Evolutionary conservation across 352 stramenopile genomes (phyloP).

Genomic region (Pythium aristosporum): DNA sequence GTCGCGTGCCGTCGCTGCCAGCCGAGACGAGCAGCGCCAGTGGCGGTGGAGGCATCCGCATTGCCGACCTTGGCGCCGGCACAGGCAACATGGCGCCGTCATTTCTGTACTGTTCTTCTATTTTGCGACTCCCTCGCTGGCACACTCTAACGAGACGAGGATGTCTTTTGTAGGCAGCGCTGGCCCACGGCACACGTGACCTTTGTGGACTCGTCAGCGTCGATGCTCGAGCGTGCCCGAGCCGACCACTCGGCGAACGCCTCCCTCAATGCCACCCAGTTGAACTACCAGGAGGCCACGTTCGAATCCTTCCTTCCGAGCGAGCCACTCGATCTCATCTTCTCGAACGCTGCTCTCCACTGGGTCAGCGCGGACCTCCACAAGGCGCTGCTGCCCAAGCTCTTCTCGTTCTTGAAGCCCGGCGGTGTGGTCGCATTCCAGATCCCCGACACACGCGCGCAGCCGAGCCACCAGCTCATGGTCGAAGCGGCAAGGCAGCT

Average conservation of each 20-base stretch:
- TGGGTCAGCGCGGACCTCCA: conserved; percentile 62
- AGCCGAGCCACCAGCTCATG: conserved; percentile 68
- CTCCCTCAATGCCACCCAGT: conserved; percentile 21
- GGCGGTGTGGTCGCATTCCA: conserved; percentile 71
- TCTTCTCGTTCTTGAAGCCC: conserved; percentile 65
- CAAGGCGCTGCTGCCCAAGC: conserved; percentile 37
- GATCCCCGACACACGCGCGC: conserved; percentile 61
- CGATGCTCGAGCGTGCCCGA: conserved; percentile 53
- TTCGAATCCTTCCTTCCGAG: conserved; percentile 54
- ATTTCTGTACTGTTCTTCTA: conserved; percentile 38
- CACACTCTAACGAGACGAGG: no score
- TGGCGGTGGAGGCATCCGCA: conserved; percentile 21
- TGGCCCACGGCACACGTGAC: conserved; percentile 49
- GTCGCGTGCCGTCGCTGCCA: conserved; percentile 33
- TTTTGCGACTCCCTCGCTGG: conserved; percentile 4
- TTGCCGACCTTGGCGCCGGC: conserved; percentile 66
- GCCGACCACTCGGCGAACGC: conserved; percentile 39
- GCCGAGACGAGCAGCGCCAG: background rate
- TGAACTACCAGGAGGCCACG: conserved; percentile 51
- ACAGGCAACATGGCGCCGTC: conserved; percentile 68
- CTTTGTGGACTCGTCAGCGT: conserved; percentile 63
- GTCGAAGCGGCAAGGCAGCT: conserved; percentile 43
- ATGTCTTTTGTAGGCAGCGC: conserved; percentile 32
- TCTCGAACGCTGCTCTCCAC: conserved; percentile 68
- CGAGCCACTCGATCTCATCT: conserved; percentile 62